Evolutionary conservation across 106 monocot species (phyloP), one percentile per base, ranked within the genome.

Genomic region (Xerophyta viscosa): DNA sequence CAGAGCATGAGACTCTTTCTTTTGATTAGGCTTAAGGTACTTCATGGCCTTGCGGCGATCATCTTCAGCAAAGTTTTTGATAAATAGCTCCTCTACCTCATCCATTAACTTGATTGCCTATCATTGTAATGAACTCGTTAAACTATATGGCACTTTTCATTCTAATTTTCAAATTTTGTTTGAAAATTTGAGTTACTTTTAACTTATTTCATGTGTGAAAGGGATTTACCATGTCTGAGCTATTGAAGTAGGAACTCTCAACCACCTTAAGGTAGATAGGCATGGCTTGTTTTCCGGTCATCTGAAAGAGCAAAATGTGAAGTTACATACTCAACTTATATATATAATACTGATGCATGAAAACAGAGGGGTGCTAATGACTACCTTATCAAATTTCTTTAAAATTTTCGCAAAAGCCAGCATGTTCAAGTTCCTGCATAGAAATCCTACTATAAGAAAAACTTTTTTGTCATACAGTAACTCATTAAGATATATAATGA

Each of bases 331-430:
- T 36, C 11, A 17, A 44, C 6, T 44, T n/a, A n/a, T n/a, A n/a
- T n/a, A 44, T 14, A 54, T 28, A 31, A 53, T 2, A 60, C 46
- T 23, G 18, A 57, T 33, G 25, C 28, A 10, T 20, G 39, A 44
- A 9, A 14, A 17, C 8, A 44, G 15, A 44, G 17, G 8, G 3
- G 43, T 11, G 17, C 17, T 19, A 41, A 48, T 36, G 17, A 10
- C 7, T 65, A 93, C 92, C 85, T 98, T 90, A 60, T 98, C 98
- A 61, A 98, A 83, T 44, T 98, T 98, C 69, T 90, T 98, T 63
- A 98, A 47, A 45, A 98, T 98, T 64, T 98, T 98, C 6, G 58
- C 98, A 67, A 98, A 98, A 47, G 98, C 98, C 61, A 85, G 24
- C 85, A 98, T 79, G 77, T 98, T 90, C 71, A 98, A 56, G 46